These are phyloP conservation scores for Phaeophleospora eucalypticola DNA, from an alignment of 2,329 filamentous ascomycete genomes.

Conservation along the genomic window DNA sequence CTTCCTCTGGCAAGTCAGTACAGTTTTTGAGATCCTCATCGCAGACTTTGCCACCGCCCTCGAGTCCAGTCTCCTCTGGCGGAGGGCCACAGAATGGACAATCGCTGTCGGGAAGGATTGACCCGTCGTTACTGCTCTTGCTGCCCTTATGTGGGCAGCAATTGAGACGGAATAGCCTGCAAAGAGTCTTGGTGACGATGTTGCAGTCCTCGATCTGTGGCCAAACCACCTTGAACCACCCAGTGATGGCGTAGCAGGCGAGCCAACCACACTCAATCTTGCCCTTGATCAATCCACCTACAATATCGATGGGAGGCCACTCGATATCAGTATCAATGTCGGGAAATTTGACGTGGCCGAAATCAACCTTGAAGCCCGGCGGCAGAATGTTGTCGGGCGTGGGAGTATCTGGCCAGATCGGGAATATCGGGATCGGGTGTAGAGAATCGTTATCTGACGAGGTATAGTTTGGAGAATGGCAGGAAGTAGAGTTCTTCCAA, in stretches of 20 bases:
- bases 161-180: conserved; percentile 1
- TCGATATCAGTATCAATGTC: conserved; percentile 2
- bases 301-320: neutral
- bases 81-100: conserved; percentile 1
- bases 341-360: conserved; percentile 1
- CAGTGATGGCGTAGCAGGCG: conserved; percentile 10
- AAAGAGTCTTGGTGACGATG: conserved; percentile 3
- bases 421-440: conserved; percentile 8
- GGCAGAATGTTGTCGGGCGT: conserved; percentile 1
- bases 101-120: too few relatives aligned
- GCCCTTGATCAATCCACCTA: neutral
- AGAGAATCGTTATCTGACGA: conserved; percentile 5
- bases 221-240: conserved; percentile 9
- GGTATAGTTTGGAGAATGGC: conserved; percentile 3
- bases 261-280: conserved; percentile 9
- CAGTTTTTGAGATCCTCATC: conserved; percentile 7
- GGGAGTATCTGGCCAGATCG: conserved; percentile 9
- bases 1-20: conserved; percentile 3
- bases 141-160: conserved; percentile 9
- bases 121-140: conserved; percentile 1
- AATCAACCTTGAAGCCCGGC: neutral
- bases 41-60: conserved; percentile 9
- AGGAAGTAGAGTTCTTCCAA: conserved; percentile 17
- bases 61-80: conserved; percentile 1
- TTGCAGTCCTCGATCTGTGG: conserved; percentile 3